These are phyloP conservation scores for Aspergillus spinulosporus DNA, from an alignment of 2,329 filamentous ascomycete genomes.

Conservation along the genomic window DNA sequence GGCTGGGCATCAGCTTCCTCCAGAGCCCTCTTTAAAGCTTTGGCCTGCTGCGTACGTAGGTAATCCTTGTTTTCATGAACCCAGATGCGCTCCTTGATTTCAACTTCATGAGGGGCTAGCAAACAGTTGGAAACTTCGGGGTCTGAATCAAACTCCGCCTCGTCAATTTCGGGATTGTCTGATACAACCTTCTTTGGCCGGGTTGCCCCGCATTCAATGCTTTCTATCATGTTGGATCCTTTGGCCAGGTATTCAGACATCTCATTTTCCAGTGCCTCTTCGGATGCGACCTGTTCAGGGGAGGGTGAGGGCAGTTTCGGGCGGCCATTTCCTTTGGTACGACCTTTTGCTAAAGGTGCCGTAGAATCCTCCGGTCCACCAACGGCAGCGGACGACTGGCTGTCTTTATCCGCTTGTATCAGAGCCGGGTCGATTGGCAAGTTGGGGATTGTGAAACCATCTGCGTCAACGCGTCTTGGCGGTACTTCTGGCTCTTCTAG, in stretches of 20 bases:
- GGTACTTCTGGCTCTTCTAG: constrained; percentile 35
- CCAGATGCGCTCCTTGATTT: constrained; percentile 89
- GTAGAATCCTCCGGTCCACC: constrained; percentile 25
- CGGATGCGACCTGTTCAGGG: constrained; percentile 60
- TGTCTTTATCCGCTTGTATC: constrained; percentile 23
- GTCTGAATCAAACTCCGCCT: constrained; percentile 85
- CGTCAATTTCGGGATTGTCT: constrained; percentile 60
- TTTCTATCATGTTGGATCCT: constrained; percentile 39
- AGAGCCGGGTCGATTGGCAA: constrained; percentile 49
- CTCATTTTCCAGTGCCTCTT: constrained; percentile 64
- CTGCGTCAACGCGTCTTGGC: constrained; percentile 57
- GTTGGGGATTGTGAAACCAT: constrained; percentile 67
- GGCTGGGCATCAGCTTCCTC: constrained; percentile 51
- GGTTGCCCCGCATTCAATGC: constrained; percentile 18
- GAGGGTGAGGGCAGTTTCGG: constrained; percentile 53
- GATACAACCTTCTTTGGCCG: constrained; percentile 53
- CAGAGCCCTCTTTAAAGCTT: constrained; percentile 71
- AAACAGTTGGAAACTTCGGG: constrained; percentile 81
- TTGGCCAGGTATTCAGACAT: constrained; percentile 65
- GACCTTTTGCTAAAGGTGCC: constrained; percentile 23
- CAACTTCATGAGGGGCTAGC: constrained; percentile 70
- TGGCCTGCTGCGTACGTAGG: constrained; percentile 81
- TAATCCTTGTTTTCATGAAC: constrained; percentile 93
- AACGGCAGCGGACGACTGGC: constrained; percentile 20
- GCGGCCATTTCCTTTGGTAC: constrained; percentile 34